phyloP scores from a whole-genome alignment of 176 grass and related monocot genomes.

The Musa itinerans region DNA sequence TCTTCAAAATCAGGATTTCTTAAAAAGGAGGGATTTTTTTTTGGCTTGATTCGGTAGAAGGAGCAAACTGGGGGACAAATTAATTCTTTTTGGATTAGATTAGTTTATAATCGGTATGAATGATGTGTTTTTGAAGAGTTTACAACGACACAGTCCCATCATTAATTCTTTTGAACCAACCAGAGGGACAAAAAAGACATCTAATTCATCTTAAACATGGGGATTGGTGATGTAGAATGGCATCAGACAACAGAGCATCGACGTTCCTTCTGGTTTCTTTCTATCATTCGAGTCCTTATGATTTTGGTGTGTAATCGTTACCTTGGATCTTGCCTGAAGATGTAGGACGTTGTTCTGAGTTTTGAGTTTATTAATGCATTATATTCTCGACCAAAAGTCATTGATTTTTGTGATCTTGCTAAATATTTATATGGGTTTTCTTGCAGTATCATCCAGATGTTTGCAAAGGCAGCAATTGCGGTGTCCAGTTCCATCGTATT shows the following conservation, averaged over 20 bases:
- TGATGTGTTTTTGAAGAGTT: too few relatives aligned
- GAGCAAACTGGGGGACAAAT: not conserved
- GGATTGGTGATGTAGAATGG: too few relatives aligned
- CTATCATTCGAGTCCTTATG: too few relatives aligned
- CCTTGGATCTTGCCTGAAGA: not conserved
- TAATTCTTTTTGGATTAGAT: not conserved
- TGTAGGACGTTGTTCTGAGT: not conserved
- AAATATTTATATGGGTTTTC: not conserved
- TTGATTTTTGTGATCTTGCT: not conserved
- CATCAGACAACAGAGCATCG: too few relatives aligned
- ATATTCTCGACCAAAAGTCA: not conserved
- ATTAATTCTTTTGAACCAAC: too few relatives aligned
- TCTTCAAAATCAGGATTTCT: not conserved
- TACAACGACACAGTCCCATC: too few relatives aligned
- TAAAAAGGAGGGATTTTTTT: not conserved
- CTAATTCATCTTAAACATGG: too few relatives aligned
- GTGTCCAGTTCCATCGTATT: conserved; percentile 32
- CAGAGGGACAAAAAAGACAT: too few relatives aligned
- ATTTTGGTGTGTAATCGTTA: not conserved
- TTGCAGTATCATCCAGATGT: conserved; percentile 50
- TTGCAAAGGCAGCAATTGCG: conserved; percentile 32
- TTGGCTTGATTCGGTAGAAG: not conserved
- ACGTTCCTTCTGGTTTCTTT: too few relatives aligned
- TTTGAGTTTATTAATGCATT: not conserved
- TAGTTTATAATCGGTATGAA: not conserved